A percentile compares a stretch with the other conserved stretches of the same genome.
Conservation (phyloP, 306 rosid species). For the Inga laurina region DNA sequence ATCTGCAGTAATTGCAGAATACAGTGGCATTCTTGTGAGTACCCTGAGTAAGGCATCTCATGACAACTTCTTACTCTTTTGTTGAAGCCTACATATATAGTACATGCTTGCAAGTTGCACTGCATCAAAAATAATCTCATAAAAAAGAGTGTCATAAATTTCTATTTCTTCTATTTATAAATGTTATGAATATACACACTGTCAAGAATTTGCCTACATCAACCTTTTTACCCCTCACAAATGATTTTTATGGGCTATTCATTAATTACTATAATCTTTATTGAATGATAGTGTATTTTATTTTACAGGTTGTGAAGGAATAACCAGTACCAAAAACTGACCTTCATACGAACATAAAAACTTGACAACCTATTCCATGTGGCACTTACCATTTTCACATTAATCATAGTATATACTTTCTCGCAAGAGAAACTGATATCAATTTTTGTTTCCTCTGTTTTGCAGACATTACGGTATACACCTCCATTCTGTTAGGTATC, state of each 20-base stretch:
- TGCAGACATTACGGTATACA: fast-evolving
- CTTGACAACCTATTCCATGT: not conserved
- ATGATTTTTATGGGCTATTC: not conserved
- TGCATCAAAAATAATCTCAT: too few relatives aligned
- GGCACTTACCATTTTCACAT: not conserved
- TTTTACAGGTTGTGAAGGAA: not conserved
- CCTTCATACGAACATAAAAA: too few relatives aligned
- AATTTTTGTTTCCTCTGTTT: too few relatives aligned
- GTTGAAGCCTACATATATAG: too few relatives aligned
- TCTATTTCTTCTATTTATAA: too few relatives aligned
- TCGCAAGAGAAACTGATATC: not conserved
- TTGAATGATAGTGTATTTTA: not conserved
- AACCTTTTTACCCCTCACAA: not conserved
- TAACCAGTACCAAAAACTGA: too few relatives aligned
- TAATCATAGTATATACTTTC: not conserved
- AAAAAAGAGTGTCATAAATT: too few relatives aligned
- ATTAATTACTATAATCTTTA: not conserved
- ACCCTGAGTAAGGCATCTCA: not conserved
- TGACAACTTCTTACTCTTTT: too few relatives aligned
- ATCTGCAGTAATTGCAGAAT: not conserved
- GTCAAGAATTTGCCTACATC: not conserved
- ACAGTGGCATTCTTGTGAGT: fast-evolving
- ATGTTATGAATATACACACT: too few relatives aligned
- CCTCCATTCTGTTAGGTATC: not conserved
- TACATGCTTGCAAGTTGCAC: too few relatives aligned